These are phyloP conservation scores for Ampelomyces quisqualis DNA, from an alignment of 2,329 filamentous ascomycete genomes.

Conservation along the genomic window DNA sequence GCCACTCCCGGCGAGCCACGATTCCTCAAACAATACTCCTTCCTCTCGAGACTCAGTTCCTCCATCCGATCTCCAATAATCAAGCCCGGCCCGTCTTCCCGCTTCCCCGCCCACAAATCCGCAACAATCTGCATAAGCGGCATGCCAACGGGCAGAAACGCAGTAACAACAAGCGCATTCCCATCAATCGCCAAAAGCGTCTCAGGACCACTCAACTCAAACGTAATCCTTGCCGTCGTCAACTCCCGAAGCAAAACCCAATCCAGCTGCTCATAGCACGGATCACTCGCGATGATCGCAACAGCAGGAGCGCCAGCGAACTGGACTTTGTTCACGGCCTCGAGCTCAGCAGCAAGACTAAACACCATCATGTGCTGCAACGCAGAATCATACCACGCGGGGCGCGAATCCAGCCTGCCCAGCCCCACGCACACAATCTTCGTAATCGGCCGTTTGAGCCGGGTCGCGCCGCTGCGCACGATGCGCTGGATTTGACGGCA, in stretches of 20 bases:
- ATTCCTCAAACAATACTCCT: conserved; percentile 3
- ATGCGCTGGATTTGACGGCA: neutral
- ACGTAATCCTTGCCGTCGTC: neutral
- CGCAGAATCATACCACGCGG: conserved; percentile 4
- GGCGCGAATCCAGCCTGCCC: conserved; percentile 4
- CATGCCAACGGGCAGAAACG: conserved; percentile 11
- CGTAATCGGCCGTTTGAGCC: conserved; percentile 1
- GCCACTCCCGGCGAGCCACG: neutral
- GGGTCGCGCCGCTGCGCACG: neutral
- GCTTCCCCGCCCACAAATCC: conserved; percentile 5
- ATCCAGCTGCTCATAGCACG: conserved; percentile 13
- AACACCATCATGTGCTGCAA: conserved; percentile 20
- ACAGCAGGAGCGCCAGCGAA: neutral
- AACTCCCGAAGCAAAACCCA: conserved; percentile 3
- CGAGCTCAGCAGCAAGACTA: conserved; percentile 9
- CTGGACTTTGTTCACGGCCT: conserved; percentile 4
- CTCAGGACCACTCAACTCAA: conserved; percentile 15
- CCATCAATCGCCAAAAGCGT: conserved; percentile 19
- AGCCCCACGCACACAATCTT: conserved; percentile 19
- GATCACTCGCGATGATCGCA: conserved; percentile 20
- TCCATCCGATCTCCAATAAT: conserved; percentile 6
- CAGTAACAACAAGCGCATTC: conserved; percentile 15
- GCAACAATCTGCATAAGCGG: conserved; percentile 22
- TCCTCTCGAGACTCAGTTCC: neutral
- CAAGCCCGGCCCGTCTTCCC: conserved; percentile 3